These are phyloP conservation scores for Lumnitzera racemosa DNA, from an alignment of 345 rosid species.

Conservation along the genomic window DNA sequence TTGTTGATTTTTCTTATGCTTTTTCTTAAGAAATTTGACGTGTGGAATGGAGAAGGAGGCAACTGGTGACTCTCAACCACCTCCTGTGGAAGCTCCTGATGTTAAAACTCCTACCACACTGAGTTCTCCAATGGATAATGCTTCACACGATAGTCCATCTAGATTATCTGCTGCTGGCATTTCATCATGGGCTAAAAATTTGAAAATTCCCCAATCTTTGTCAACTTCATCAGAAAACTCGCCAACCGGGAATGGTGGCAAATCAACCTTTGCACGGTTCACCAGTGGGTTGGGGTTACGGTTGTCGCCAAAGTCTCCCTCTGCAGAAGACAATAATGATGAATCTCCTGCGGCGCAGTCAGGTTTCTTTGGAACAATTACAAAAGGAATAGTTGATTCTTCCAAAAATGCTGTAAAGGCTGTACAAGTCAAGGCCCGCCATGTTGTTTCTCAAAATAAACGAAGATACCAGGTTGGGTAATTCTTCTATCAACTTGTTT, in stretches of 20 bases:
- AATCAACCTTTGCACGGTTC: constrained; percentile 61
- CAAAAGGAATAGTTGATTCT: constrained; percentile 81
- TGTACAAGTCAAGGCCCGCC: constrained; percentile 90
- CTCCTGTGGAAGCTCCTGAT: constrained; percentile 8
- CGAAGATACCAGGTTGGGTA: constrained; percentile 79
- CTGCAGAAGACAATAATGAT: constrained; percentile 24
- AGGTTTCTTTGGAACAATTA: constrained; percentile 57
- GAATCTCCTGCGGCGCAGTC: constrained; percentile 29
- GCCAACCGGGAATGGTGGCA: constrained; percentile 34
- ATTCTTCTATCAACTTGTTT: too few relatives aligned
- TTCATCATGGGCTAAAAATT: constrained; percentile 69
- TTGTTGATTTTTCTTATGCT: too few relatives aligned
- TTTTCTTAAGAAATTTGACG: too few relatives aligned
- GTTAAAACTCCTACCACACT: constrained; percentile 21
- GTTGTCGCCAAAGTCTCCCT: constrained; percentile 36
- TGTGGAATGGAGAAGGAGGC: too few relatives aligned
- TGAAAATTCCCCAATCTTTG: constrained; percentile 52
- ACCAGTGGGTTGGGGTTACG: constrained; percentile 68
- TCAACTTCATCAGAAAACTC: constrained; percentile 28
- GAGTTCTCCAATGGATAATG: constrained; percentile 10
- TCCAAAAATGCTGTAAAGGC: constrained; percentile 89
- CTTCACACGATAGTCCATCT: constrained; percentile 28
- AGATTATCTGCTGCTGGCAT: constrained; percentile 46
- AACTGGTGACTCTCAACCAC: too few relatives aligned
- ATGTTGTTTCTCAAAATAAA: constrained; percentile 90